Evolutionary conservation across 352 stramenopile species (phyloP).

Genomic region (Phytophthora syringae): DNA sequence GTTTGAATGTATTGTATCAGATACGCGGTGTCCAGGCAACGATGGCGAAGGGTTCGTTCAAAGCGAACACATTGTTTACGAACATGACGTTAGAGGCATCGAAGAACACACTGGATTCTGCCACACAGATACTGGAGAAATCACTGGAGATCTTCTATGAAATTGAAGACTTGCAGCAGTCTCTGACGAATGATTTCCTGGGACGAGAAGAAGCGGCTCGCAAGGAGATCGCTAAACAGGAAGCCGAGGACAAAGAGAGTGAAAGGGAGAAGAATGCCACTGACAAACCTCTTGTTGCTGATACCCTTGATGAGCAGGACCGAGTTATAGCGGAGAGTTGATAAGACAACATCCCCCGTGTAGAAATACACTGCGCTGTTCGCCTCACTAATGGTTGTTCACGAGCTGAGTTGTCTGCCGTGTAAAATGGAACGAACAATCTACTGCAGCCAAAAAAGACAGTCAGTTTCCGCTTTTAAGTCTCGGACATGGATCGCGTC

Average conservation of each 20-base stretch:
- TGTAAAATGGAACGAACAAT: not conserved
- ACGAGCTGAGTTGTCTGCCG: not conserved
- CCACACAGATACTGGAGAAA: slow-evolving; percentile 61
- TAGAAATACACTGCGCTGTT: slow-evolving; percentile 25
- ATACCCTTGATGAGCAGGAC: slow-evolving; percentile 20
- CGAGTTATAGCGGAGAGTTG: slow-evolving; percentile 23
- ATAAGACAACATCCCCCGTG: slow-evolving; percentile 10
- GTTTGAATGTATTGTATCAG: slow-evolving; percentile 3
- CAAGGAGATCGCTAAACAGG: slow-evolving; percentile 30
- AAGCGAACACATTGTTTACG: slow-evolving; percentile 44
- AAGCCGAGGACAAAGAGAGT: slow-evolving; percentile 21
- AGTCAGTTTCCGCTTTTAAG: not conserved
- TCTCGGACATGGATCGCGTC: slow-evolving; percentile 14
- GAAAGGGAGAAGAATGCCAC: slow-evolving; percentile 20
- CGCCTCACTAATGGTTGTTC: not conserved
- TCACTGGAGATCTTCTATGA: slow-evolving; percentile 60
- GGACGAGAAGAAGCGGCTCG: slow-evolving; percentile 34
- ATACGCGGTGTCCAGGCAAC: slow-evolving; percentile 37
- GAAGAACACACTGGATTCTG: slow-evolving; percentile 59
- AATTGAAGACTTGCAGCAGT: slow-evolving; percentile 50
- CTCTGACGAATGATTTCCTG: slow-evolving; percentile 29
- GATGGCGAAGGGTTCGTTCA: slow-evolving; percentile 20
- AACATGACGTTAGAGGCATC: slow-evolving; percentile 64
- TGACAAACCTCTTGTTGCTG: not conserved
- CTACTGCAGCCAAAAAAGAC: slow-evolving; percentile 25